Conservation (phyloP, 2,329 filamentous ascomycete genomes). For the Myriangium duriaei region DNA sequence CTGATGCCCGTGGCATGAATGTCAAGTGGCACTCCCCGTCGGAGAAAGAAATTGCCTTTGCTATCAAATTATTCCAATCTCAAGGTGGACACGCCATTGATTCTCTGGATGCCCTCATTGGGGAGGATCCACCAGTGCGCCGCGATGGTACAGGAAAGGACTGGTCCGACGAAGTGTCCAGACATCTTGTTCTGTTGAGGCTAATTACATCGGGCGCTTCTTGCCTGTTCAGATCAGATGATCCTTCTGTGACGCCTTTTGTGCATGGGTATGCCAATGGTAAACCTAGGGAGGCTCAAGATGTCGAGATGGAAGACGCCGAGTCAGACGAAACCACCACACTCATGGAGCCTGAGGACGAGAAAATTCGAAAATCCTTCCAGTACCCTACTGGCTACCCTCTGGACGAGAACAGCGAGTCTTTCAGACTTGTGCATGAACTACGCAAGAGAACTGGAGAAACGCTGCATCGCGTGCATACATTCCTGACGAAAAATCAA, state of each 20-base stretch:
- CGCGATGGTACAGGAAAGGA: conserved; percentile 93
- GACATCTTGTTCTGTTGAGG: conserved; percentile 75
- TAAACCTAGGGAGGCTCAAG: conserved; percentile 25
- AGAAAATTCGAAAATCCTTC: conserved; percentile 75
- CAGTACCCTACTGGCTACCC: conserved; percentile 81
- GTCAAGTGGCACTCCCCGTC: conserved; percentile 86
- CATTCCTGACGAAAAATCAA: conserved; percentile 69
- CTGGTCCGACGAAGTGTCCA: conserved; percentile 93
- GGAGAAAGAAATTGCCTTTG: conserved; percentile 71
- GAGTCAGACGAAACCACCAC: conserved; percentile 21
- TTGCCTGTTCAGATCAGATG: conserved; percentile 66
- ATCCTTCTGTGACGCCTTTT: conserved; percentile 26
- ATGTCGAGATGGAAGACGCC: conserved; percentile 29
- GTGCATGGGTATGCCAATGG: conserved; percentile 45
- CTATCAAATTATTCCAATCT: conserved; percentile 74
- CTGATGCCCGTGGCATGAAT: conserved; percentile 60
- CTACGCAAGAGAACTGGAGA: conserved; percentile 70
- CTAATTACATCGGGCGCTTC: conserved; percentile 86
- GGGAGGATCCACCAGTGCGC: conserved; percentile 68
- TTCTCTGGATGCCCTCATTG: conserved; percentile 66
- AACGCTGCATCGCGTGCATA: conserved; percentile 70
- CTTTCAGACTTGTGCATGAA: conserved; percentile 67
- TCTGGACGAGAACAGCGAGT: conserved; percentile 48
- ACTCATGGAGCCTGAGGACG: conserved; percentile 61
- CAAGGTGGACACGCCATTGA: conserved; percentile 67